Percentiles rank a stretch among this genome's conserved stretches.
phyloP scores from a whole-genome alignment of 306 rosid genomes.

The Canavalia gladiata region DNA sequence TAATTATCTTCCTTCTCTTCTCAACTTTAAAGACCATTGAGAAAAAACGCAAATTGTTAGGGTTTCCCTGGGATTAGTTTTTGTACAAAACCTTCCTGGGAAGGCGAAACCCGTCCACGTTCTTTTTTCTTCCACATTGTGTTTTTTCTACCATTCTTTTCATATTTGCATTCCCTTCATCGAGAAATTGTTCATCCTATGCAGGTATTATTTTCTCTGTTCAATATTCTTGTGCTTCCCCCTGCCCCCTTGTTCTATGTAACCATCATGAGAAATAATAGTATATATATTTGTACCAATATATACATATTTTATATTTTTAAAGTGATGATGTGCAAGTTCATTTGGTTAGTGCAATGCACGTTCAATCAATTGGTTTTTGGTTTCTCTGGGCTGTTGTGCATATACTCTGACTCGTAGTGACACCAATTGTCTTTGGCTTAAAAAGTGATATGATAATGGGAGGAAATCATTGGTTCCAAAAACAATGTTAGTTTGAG shows the following conservation, averaged over 20 bases:
- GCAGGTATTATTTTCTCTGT: conserved; percentile 49
- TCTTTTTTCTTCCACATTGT: conserved; percentile 36
- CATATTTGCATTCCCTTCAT: background rate
- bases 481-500: background rate
- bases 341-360: background rate
- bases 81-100: conserved; percentile 30
- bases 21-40: background rate
- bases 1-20: background rate
- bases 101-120: conserved; percentile 43
- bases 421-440: background rate
- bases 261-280: background rate
- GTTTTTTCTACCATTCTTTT: background rate
- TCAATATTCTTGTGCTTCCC: background rate
- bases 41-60: conserved; percentile 13
- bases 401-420: background rate
- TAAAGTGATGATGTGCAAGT: background rate
- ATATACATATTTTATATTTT: background rate
- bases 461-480: conserved; percentile 1
- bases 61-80: conserved; percentile 48
- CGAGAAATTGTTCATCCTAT: conserved; percentile 35
- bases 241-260: no score
- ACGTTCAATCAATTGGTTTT: background rate
- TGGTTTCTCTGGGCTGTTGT: conserved; percentile 5
- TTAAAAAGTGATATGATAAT: background rate
- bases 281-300: background rate